A percentile compares a stretch with the other conserved stretches of the same genome.
Evolutionary conservation across 2,329 filamentous ascomycete genomes (phyloP).

Genomic region (Plenodomus tracheiphilus): DNA sequence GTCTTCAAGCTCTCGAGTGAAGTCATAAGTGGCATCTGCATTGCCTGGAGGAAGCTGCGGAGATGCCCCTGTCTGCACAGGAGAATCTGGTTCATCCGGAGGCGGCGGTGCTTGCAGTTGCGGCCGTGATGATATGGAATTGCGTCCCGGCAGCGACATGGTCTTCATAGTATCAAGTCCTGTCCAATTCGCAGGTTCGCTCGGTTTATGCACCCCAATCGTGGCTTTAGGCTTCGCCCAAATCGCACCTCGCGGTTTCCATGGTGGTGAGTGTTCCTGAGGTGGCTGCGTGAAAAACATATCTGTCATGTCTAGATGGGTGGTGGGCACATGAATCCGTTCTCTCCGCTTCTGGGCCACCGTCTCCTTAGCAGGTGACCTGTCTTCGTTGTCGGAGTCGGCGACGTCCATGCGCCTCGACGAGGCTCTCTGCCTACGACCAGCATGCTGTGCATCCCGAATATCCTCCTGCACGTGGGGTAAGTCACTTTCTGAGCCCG

Average conservation of each 20-base stretch:
- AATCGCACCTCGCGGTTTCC: conserved; percentile 51
- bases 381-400: conserved; percentile 11
- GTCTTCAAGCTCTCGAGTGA: conserved; percentile 54
- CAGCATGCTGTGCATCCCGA: conserved; percentile 8
- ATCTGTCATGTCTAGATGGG: conserved; percentile 46
- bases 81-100: conserved; percentile 11
- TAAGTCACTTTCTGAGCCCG: conserved; percentile 11
- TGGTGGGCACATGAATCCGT: conserved; percentile 49
- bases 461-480: conserved; percentile 8
- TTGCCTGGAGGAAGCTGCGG: conserved; percentile 10
- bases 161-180: conserved; percentile 26
- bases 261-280: conserved; percentile 46
- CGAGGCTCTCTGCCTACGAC: conserved; percentile 17
- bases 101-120: conserved; percentile 16
- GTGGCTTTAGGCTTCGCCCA: conserved; percentile 49
- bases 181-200: conserved; percentile 15
- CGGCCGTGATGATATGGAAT: conserved; percentile 30
- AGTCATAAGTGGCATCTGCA: conserved; percentile 33
- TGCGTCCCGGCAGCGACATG: conserved; percentile 28
- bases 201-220: conserved; percentile 31
- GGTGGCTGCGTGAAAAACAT: conserved; percentile 51
- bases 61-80: conserved; percentile 16
- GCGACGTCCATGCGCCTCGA: conserved; percentile 11
- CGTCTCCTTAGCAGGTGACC: conserved; percentile 26
- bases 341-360: conserved; percentile 44